Conservation (phyloP, 1,284 basidiomycete genomes). For the Trichosporon asahii region DNA sequence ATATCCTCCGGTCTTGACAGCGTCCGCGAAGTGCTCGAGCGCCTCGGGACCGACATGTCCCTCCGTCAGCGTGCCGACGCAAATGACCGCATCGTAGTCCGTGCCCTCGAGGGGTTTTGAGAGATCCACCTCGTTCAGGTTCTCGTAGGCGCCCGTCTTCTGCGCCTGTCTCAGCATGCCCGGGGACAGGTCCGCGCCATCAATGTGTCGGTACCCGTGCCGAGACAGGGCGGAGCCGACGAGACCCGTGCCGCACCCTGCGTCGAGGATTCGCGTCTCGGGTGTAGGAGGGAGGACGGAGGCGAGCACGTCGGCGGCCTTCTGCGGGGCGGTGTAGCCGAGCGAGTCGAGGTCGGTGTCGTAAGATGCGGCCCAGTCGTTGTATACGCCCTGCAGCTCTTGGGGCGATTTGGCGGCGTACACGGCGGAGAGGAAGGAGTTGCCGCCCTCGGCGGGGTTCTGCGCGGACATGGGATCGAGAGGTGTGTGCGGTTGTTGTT, state of each 20-base stretch:
- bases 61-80: not conserved
- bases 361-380: slow-evolving; percentile 42
- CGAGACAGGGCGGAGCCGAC: not conserved
- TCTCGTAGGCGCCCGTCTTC: not conserved
- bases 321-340: slow-evolving; percentile 11
- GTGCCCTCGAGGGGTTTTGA: not conserved
- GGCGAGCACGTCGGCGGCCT: not conserved
- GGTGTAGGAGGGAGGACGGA: not conserved
- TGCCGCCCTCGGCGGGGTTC: slow-evolving; percentile 19
- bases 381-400: not conserved
- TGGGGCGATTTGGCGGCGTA: not conserved
- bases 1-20: not conserved
- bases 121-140: not conserved
- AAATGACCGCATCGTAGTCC: not conserved
- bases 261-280: not conserved
- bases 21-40: not conserved
- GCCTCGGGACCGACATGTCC: not conserved
- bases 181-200: not conserved
- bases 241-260: not conserved
- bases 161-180: not conserved
- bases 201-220: not conserved
- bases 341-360: slow-evolving; percentile 14
- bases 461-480: not conserved
- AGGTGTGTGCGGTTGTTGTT: not conserved
- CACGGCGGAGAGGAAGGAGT: slow-evolving; percentile 9